Percentiles rank a stretch among this genome's conserved stretches.
Evolutionary conservation across 1,284 basidiomycete genomes (phyloP).

Genomic region (Papiliotrema fonsecae): DNA sequence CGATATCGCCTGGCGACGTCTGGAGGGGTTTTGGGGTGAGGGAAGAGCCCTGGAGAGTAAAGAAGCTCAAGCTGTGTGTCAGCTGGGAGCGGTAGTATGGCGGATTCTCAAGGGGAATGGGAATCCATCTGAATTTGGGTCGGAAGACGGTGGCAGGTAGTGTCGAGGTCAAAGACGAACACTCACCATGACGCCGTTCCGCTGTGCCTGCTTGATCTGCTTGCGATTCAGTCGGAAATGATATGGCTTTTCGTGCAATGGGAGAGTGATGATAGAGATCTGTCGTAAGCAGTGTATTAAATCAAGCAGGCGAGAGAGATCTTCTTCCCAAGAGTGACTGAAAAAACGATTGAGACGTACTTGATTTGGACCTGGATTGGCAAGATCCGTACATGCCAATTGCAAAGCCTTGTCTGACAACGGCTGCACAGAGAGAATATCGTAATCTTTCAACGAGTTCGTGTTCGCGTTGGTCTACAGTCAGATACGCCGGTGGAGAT

Average conservation of each 20-base stretch:
- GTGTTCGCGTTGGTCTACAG: constrained; percentile 38
- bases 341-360: constrained; percentile 17
- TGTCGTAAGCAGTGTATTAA: constrained; percentile 8
- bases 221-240: constrained; percentile 41
- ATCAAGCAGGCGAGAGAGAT: not conserved
- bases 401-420: constrained; percentile 44
- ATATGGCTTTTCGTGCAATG: constrained; percentile 42
- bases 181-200: constrained; percentile 47
- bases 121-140: not conserved
- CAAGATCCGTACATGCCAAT: constrained; percentile 43
- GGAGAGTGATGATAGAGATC: constrained; percentile 47
- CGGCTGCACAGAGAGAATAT: constrained; percentile 41
- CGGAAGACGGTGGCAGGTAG: no score
- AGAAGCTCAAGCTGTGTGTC: constrained; percentile 43
- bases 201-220: constrained; percentile 43
- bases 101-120: not conserved
- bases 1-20: constrained; percentile 31
- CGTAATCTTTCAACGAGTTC: constrained; percentile 31
- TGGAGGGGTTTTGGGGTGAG: constrained; percentile 21
- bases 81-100: not conserved
- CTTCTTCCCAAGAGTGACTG: not conserved
- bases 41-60: constrained; percentile 42
- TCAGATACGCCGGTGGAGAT: not conserved
- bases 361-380: constrained; percentile 45
- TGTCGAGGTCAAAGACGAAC: not conserved